These are phyloP conservation scores for Phytophthora sojae DNA, from an alignment of 352 stramenopile genomes.

Conservation along the genomic window DNA sequence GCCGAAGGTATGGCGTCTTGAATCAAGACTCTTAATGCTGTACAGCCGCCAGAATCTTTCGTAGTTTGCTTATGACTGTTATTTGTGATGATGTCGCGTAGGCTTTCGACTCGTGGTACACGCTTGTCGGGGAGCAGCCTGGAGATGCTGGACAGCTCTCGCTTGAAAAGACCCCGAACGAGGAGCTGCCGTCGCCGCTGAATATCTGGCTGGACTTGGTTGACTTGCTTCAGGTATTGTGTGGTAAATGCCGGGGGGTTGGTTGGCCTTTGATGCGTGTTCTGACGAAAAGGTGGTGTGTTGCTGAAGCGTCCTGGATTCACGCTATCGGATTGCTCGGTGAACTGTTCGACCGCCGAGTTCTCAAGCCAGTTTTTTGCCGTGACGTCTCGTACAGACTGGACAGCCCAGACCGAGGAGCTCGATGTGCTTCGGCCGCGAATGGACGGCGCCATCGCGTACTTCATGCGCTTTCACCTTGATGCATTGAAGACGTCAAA, in stretches of 20 bases:
- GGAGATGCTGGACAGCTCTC: constrained; percentile 42
- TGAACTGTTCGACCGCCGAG: constrained; percentile 38
- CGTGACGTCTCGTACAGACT: constrained; percentile 42
- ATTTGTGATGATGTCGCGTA: constrained; percentile 17
- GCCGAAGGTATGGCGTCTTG: constrained; percentile 33
- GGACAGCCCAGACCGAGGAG: constrained; percentile 26
- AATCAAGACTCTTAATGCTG: background rate
- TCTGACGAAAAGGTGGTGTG: constrained; percentile 12
- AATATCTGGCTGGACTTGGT: constrained; percentile 80
- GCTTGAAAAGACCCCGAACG: constrained; percentile 61
- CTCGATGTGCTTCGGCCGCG: constrained; percentile 23
- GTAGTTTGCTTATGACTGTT: background rate
- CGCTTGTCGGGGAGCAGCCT: constrained; percentile 54
- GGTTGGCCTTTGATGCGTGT: background rate
- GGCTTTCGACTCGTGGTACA: constrained; percentile 83
- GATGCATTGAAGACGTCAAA: constrained; percentile 61
- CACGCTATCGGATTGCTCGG: constrained; percentile 56
- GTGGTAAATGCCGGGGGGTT: background rate
- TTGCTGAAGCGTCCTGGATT: constrained; percentile 57
- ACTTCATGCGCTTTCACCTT: constrained; percentile 77
- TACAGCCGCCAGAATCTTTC: background rate
- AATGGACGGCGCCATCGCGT: constrained; percentile 64
- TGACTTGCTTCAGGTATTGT: constrained; percentile 78
- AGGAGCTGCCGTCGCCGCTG: constrained; percentile 64
- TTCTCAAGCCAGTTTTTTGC: constrained; percentile 63